Evolutionary conservation across 257 asterid genomes (phyloP).

Genomic region (Solanum chiquidenum): DNA sequence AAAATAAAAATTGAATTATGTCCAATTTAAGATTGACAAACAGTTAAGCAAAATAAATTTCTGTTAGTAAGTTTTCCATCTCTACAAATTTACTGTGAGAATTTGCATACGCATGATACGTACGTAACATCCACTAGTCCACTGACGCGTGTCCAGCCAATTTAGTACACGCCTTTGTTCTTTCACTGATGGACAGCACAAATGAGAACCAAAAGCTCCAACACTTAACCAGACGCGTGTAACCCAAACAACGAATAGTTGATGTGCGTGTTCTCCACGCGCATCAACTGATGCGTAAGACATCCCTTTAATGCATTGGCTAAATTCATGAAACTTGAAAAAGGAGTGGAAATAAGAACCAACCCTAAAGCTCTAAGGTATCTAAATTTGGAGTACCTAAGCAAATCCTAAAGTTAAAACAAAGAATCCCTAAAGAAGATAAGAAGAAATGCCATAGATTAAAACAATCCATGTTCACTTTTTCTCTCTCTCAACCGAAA

Average conservation of each 20-base stretch:
- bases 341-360: not conserved
- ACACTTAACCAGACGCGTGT: not conserved
- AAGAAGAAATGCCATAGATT: not conserved
- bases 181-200: not conserved
- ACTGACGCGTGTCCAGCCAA: not conserved
- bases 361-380: not conserved
- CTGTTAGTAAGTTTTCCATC: not conserved
- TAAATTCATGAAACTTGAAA: conserved; percentile 5
- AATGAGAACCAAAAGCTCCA: not conserved
- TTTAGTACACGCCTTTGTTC: not conserved
- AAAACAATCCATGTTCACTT: not conserved
- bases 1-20: no score
- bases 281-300: not conserved
- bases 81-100: not conserved
- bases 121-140: not conserved
- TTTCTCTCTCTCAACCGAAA: not conserved
- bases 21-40: not conserved
- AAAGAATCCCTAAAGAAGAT: not conserved
- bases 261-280: not conserved
- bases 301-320: not conserved
- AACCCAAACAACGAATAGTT: not conserved
- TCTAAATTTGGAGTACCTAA: not conserved
- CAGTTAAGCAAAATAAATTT: not conserved
- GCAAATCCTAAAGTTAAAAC: conserved; percentile 3
- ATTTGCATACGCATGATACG: not conserved